Base-by-base conservation (phyloP, 768 basidiomycete species). In the Krasilnikovozyma curviuscula region DNA sequence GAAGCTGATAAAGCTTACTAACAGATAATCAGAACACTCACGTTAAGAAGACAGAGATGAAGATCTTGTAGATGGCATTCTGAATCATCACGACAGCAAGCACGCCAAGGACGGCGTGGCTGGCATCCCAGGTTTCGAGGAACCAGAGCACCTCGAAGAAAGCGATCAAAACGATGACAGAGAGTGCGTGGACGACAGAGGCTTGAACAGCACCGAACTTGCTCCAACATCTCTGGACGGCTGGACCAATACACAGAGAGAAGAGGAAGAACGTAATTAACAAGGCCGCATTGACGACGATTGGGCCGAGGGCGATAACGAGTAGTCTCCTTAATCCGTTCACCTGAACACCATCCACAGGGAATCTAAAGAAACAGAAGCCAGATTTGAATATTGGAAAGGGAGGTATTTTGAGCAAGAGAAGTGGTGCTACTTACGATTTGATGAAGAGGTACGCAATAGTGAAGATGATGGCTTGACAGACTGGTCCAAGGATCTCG, bases 141-240 rank as follows among this genome's bases (percentile, higher is more conserved):
- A 82, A 86, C 88, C 88, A 93, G 65, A 93, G 70, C 69, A 98
- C 84, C 65, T 98, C 91, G 59, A 97, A 93, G 74, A 91, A 91
- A 8, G 73, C 88, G 51, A 97, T 64, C 55, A 64, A 57, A 31
- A 89, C 93, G 29, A 91, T 52, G 19, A 81, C 76, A 34, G 84
- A 79, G 14, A 83, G 69, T 30, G 74, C 58, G 63, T 97, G 93
- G 0, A 85, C 86, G 37, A 86, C 75, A 56, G 80, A 79, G 9
- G 93, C 91, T 72, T 93, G 89, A 51, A 79, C 71, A 2, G 88
- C 81, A 25, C 88, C 91, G 57, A 98, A 95, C 60, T 77, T 79
- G 44, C 80, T 83, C 70, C 79, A 83, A 47, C 76, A 72, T 29
- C 57, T 59, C 54, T 61, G 62, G 45, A 66, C 71, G 72, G 91